Conservation (phyloP, 2,329 filamentous ascomycete genomes). For the Cladophialophora exuberans region DNA sequence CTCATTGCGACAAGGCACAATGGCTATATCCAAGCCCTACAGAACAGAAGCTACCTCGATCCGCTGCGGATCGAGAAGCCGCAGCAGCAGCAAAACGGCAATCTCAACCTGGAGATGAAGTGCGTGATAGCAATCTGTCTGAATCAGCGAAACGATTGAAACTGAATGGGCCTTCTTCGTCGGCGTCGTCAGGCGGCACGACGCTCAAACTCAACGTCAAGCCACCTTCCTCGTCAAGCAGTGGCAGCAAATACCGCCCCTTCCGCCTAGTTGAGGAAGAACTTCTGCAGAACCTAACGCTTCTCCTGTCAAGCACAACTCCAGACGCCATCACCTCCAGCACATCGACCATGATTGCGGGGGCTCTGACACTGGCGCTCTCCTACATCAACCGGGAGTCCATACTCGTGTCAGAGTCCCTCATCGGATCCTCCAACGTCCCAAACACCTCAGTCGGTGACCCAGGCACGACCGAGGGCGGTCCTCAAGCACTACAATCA, state of each 20-base stretch:
- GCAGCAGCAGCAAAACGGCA: constrained; percentile 25
- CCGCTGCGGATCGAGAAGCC: constrained; percentile 5
- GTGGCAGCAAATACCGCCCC: constrained; percentile 88
- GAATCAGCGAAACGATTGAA: constrained; percentile 31
- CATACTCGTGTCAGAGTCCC: constrained; percentile 64
- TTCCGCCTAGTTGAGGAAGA: constrained; percentile 85
- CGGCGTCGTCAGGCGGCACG: constrained; percentile 8
- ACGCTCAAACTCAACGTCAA: constrained; percentile 26
- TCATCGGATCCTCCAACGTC: constrained; percentile 45
- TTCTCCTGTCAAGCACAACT: constrained; percentile 72
- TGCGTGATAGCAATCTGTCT: constrained; percentile 10
- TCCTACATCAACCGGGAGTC: constrained; percentile 86
- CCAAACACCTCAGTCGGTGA: constrained; percentile 29
- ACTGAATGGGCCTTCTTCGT: constrained; percentile 22
- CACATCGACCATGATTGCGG: constrained; percentile 84
- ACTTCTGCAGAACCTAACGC: constrained; percentile 72
- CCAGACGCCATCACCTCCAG: constrained; percentile 65
- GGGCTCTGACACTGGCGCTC: constrained; percentile 85
- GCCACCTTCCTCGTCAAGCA: constrained; percentile 33
- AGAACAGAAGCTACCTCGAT: constrained; percentile 22
- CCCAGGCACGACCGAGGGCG: constrained; percentile 41
- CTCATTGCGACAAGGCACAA: constrained; percentile 80
- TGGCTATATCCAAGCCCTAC: constrained; percentile 79
- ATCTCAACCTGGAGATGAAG: constrained; percentile 10
- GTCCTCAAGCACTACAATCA: constrained; percentile 59